A percentile compares a stretch with the other conserved stretches of the same genome.
Conservation (phyloP, 139 green algal genomes). For the Microglena sp. region DNA sequence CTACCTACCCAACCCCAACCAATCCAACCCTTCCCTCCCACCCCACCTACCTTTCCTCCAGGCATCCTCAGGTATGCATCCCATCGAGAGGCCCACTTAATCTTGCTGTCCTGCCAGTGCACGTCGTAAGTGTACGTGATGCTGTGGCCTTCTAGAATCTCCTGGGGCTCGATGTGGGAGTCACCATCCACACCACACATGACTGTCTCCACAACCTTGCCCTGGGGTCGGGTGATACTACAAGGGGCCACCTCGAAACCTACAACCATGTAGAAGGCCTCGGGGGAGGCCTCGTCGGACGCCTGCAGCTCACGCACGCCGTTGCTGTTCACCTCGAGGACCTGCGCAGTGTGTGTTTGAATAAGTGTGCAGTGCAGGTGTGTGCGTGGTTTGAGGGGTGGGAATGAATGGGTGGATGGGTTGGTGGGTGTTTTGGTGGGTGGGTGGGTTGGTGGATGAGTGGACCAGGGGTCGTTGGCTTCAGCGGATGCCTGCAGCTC, state of each 20-base stretch:
- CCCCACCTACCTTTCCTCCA: conserved; percentile 42
- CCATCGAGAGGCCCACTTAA: conserved; percentile 86
- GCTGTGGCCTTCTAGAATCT: conserved; percentile 62
- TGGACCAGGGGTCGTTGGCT: too few relatives aligned
- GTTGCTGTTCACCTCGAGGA: not conserved
- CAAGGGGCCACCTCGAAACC: conserved; percentile 88
- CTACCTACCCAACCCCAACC: too few relatives aligned
- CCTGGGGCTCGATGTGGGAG: conserved; percentile 27
- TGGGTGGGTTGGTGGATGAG: too few relatives aligned
- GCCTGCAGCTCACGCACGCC: too few relatives aligned
- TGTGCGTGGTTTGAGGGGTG: not conserved
- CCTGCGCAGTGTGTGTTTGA: not conserved
- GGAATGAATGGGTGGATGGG: too few relatives aligned
- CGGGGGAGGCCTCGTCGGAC: not conserved
- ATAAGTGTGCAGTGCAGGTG: not conserved
- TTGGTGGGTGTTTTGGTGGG: too few relatives aligned
- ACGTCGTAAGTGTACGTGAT: conserved; percentile 88
- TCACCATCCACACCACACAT: conserved; percentile 51
- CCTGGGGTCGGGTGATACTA: conserved; percentile 58
- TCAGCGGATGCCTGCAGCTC: too few relatives aligned
- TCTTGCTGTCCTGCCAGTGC: conserved; percentile 71
- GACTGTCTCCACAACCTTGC: conserved; percentile 45
- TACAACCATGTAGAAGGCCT: conserved; percentile 9
- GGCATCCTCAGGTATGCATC: conserved; percentile 94
- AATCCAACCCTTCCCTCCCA: not conserved